Evolutionary conservation across 495 filamentous ascomycete species (phyloP), one percentile per base, ranked within the genome.

Genomic region (Friedmanniomyces endolithicus): DNA sequence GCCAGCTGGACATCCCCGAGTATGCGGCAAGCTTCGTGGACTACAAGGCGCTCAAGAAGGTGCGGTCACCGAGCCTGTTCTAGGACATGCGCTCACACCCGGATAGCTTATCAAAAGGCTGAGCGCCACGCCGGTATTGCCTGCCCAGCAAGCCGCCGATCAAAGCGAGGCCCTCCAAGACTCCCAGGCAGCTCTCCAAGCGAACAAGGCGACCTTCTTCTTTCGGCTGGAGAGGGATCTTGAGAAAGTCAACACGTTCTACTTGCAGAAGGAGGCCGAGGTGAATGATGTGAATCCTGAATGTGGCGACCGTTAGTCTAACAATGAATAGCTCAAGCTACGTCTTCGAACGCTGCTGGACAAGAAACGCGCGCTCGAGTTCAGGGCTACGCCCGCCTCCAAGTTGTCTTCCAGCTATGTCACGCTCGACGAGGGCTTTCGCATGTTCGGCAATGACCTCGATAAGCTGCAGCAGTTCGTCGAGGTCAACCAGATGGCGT

Each of bases 21-120:
- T 98, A 98, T 84, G 92, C 90, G 46, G 88, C 90, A 48, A 95
- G 88, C 71, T 97, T 98, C 68, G 90, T 97, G 49, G 96, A 98
- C 72, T 98, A 98, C 74, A 98, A 98, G 74, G 90, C 87, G 52
- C 75, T 98, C 59, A 98, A 98, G 71, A 96, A 97, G 85, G 92
- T 95, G 29, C 51, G 11, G 11, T 20, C 33, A 29, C 37, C 31
- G 14, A 17, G 17, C 31, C 3, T 14, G 19, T 49, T 58, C 37
- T 22, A 39, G 48, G 44, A 47, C 53, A 55, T 46, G 27, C 29
- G 56, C 22, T 52, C 17, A 31, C 17, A 11, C 31, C 12, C 14
- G 16, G 14, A 52, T 67, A 97, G 94, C 89, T 98, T 70, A 98
- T 98, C 75, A 98, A 98, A 71, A 88, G 90, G 75, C 78, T 95